Conservation (phyloP, 257 asterid genomes). For the Verbena officinalis region DNA sequence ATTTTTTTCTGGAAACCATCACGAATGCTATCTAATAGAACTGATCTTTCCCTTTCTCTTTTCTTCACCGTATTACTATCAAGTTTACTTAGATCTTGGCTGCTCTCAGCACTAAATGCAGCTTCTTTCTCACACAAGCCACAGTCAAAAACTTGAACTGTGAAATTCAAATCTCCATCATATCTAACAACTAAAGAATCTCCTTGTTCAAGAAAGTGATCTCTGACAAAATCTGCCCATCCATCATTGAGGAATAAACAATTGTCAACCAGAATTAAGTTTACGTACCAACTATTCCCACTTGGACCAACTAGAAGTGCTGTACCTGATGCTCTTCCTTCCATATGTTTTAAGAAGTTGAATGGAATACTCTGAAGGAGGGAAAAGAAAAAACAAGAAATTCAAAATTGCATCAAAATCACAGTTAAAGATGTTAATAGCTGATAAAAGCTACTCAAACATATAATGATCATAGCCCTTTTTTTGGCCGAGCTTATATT, state of each 20-base stretch:
- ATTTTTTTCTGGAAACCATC: constrained; percentile 69
- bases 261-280: constrained; percentile 34
- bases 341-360: constrained; percentile 55
- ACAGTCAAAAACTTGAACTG: constrained; percentile 74
- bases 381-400: constrained; percentile 1
- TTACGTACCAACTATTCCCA: constrained; percentile 48
- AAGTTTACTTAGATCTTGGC: constrained; percentile 54
- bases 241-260: constrained; percentile 47
- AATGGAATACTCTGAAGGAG: constrained; percentile 72
- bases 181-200: constrained; percentile 64
- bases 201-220: constrained; percentile 57
- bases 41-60: constrained; percentile 61
- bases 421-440: constrained; percentile 16
- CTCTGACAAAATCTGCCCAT: constrained; percentile 54
- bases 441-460: constrained; percentile 8
- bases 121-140: constrained; percentile 79
- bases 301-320: constrained; percentile 56
- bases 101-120: constrained; percentile 56
- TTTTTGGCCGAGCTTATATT: background rate
- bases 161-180: constrained; percentile 68
- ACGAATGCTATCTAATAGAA: constrained; percentile 44
- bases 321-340: constrained; percentile 46
- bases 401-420: constrained; percentile 14
- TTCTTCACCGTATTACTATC: constrained; percentile 40
- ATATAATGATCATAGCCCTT: constrained; percentile 5